Conservation (phyloP, 495 filamentous ascomycete genomes). For the Aspergillus ellipticus region DNA sequence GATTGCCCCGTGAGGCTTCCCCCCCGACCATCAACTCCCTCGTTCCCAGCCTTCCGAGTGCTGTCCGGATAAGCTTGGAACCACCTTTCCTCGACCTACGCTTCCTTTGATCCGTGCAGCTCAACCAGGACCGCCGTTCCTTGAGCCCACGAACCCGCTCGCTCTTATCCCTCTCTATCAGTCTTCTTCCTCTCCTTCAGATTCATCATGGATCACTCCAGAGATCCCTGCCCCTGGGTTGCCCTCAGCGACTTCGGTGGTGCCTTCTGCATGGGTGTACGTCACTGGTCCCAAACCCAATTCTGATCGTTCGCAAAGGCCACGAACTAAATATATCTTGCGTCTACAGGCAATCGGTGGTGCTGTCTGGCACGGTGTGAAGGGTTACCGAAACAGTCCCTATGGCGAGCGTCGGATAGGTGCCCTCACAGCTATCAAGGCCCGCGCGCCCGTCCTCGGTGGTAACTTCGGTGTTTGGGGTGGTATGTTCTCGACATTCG, state of each 20-base stretch:
- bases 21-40: not conserved
- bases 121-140: conserved; percentile 10
- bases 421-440: conserved; percentile 94
- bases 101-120: conserved; percentile 7
- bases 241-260: conserved; percentile 94
- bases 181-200: conserved; percentile 4
- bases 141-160: not conserved
- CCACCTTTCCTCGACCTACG: conserved; percentile 1
- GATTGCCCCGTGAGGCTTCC: not conserved
- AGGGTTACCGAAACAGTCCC: conserved; percentile 85
- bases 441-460: conserved; percentile 88
- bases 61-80: conserved; percentile 2
- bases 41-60: not conserved
- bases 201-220: conserved; percentile 79
- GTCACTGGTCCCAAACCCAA: conserved; percentile 27
- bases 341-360: conserved; percentile 65
- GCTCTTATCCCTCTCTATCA: conserved; percentile 7
- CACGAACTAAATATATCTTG: conserved; percentile 12
- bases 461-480: conserved; percentile 99
- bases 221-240: conserved; percentile 97
- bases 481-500: conserved; percentile 88
- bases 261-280: conserved; percentile 95
- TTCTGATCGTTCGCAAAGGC: not conserved
- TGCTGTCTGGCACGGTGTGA: conserved; percentile 95
- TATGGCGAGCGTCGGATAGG: conserved; percentile 95